Percentiles rank a stretch among this genome's conserved stretches.
These are phyloP conservation scores for Pezicula carpinea DNA, from an alignment of 2,329 filamentous ascomycete species.

Conservation along the genomic window DNA sequence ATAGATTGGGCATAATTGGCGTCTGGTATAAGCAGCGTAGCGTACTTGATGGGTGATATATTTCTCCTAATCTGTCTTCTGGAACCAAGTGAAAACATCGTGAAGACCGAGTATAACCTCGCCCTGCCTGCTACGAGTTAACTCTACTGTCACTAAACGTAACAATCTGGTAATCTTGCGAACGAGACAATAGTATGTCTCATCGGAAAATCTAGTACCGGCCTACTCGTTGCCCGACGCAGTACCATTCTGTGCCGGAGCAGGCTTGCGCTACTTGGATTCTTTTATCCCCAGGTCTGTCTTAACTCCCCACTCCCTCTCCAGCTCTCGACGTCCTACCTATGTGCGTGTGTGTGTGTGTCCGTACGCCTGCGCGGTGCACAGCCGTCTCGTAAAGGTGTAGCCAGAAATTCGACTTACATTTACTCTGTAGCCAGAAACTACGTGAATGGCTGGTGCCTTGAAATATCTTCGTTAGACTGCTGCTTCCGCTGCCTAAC, in stretches of 20 bases:
- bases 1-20: no score
- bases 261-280: conserved; percentile 9
- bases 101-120: background rate
- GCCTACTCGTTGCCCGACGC: conserved; percentile 9
- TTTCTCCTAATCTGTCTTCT: no score
- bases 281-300: conserved; percentile 11
- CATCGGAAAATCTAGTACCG: no score
- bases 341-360: conserved; percentile 9
- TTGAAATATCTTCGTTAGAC: conserved; percentile 10
- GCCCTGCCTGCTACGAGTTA: conserved; percentile 2
- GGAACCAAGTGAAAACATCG: conserved; percentile 4
- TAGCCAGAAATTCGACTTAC: conserved; percentile 11
- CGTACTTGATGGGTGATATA: no score
- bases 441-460: no score
- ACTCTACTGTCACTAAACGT: conserved; percentile 3
- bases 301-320: conserved; percentile 11
- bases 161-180: conserved; percentile 10
- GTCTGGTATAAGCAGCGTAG: no score
- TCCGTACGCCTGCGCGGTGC: conserved; percentile 11
- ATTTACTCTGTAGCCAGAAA: no score
- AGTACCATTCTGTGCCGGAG: conserved; percentile 12
- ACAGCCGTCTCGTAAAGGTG: conserved; percentile 9
- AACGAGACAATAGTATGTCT: no score
- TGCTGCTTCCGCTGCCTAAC: conserved; percentile 9
- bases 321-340: conserved; percentile 9